These are phyloP conservation scores for Venturia aucupariae DNA, from an alignment of 2,329 filamentous ascomycete species.

Conservation along the genomic window DNA sequence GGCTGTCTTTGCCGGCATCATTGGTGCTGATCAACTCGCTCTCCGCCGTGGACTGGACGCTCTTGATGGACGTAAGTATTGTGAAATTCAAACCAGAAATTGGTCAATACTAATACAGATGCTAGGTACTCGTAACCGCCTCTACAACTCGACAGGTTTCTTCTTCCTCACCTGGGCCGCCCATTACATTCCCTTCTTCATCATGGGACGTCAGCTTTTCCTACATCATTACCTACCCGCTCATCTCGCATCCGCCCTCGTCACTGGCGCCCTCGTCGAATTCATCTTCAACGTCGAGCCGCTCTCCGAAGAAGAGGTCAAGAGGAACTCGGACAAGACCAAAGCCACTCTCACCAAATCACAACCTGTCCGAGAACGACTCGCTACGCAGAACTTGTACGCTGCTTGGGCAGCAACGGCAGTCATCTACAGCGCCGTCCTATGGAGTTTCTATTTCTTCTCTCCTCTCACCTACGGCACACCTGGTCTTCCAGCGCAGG, in stretches of 20 bases:
- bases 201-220: constrained; percentile 98
- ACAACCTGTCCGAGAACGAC: constrained; percentile 72
- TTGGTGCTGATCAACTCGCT: constrained; percentile 87
- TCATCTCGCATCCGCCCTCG: constrained; percentile 80
- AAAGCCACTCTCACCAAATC: constrained; percentile 24
- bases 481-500: constrained; percentile 70
- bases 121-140: constrained; percentile 73
- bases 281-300: constrained; percentile 94
- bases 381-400: constrained; percentile 67
- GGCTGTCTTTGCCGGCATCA: constrained; percentile 85
- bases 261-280: constrained; percentile 84
- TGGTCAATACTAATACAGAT: constrained; percentile 15
- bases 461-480: constrained; percentile 91
- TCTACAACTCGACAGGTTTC: constrained; percentile 98
- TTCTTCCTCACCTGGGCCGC: constrained; percentile 98
- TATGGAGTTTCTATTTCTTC: constrained; percentile 86
- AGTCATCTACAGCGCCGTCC: constrained; percentile 57
- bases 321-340: constrained; percentile 26
- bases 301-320: constrained; percentile 39
- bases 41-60: constrained; percentile 88
- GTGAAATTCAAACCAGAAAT: background rate
- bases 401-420: constrained; percentile 69
- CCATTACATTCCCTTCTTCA: constrained; percentile 94
- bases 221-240: constrained; percentile 95
- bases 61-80: constrained; percentile 75